phyloP scores from a whole-genome alignment of 1,139 yeast genomes.

The Geotrichum cucujoidarum region DNA sequence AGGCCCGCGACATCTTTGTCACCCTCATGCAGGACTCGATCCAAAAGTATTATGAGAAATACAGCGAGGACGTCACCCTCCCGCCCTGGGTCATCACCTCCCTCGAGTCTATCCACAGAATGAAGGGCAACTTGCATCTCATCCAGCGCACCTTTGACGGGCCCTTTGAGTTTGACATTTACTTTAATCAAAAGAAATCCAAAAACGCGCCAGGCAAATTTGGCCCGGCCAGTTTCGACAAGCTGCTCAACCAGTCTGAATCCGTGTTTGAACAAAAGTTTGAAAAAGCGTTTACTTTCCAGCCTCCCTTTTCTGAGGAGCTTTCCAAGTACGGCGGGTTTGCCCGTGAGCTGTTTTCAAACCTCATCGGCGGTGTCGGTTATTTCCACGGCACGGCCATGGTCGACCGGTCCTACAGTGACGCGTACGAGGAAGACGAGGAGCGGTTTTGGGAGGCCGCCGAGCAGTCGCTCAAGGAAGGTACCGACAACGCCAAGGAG shows the following conservation, averaged over 20 bases:
- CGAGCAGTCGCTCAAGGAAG: constrained; percentile 21
- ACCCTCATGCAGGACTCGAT: constrained; percentile 67
- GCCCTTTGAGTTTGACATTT: constrained; percentile 68
- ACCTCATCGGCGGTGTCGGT: constrained; percentile 83
- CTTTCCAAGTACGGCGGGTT: constrained; percentile 47
- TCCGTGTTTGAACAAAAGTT: constrained; percentile 53
- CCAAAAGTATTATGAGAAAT: constrained; percentile 42
- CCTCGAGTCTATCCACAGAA: constrained; percentile 55
- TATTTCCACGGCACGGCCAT: constrained; percentile 83
- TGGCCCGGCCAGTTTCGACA: constrained; percentile 37
- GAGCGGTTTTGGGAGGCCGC: constrained; percentile 35
- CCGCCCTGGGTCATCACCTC: constrained; percentile 43
- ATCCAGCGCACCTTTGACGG: constrained; percentile 74
- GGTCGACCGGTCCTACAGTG: constrained; percentile 66
- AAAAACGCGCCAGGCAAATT: constrained; percentile 21
- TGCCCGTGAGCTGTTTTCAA: constrained; percentile 75
- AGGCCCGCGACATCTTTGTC: constrained; percentile 69
- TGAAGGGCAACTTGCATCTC: constrained; percentile 73
- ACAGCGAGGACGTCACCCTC: constrained; percentile 34
- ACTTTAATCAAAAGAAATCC: constrained; percentile 50
- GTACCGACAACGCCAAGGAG: constrained; percentile 26
- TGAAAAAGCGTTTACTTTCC: constrained; percentile 47
- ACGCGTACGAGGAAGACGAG: constrained; percentile 56
- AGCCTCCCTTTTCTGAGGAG: constrained; percentile 49
- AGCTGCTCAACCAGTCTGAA: constrained; percentile 40